phyloP scores from a whole-genome alignment of 2,329 filamentous ascomycete genomes.

The Sporothrix dimorphospora region DNA sequence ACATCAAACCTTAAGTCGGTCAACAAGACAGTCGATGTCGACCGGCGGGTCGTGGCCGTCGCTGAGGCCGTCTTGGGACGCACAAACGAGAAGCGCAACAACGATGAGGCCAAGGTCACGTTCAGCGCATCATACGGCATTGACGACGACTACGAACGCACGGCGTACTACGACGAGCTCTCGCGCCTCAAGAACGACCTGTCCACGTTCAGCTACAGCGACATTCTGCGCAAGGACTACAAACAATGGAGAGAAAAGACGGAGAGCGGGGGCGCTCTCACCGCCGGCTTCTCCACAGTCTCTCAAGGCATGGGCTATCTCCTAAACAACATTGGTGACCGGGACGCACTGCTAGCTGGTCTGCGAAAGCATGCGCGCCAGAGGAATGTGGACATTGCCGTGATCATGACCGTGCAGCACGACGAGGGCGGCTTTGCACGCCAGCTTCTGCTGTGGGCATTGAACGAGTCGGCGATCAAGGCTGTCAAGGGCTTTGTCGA shows the following conservation, averaged over 20 bases:
- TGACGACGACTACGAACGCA: conserved; percentile 52
- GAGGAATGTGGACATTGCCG: conserved; percentile 62
- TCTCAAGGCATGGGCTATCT: conserved; percentile 66
- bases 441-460: conserved; percentile 69
- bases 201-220: conserved; percentile 60
- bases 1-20: conserved; percentile 66
- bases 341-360: conserved; percentile 50
- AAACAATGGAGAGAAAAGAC: conserved; percentile 65
- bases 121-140: conserved; percentile 24
- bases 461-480: conserved; percentile 52
- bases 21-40: conserved; percentile 67
- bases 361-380: conserved; percentile 59
- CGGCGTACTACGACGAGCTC: conserved; percentile 62
- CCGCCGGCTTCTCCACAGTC: conserved; percentile 69
- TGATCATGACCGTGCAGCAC: conserved; percentile 69
- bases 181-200: conserved; percentile 69
- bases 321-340: conserved; percentile 53
- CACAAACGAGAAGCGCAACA: neutral
- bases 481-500: conserved; percentile 60
- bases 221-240: conserved; percentile 80
- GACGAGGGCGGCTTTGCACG: conserved; percentile 60
- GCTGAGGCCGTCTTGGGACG: conserved; percentile 54
- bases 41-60: conserved; percentile 60
- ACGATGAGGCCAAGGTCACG: neutral
- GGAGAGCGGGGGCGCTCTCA: conserved; percentile 49